Base-by-base conservation (phyloP, 306 rosid genomes). In the Purshia tridentata region DNA sequence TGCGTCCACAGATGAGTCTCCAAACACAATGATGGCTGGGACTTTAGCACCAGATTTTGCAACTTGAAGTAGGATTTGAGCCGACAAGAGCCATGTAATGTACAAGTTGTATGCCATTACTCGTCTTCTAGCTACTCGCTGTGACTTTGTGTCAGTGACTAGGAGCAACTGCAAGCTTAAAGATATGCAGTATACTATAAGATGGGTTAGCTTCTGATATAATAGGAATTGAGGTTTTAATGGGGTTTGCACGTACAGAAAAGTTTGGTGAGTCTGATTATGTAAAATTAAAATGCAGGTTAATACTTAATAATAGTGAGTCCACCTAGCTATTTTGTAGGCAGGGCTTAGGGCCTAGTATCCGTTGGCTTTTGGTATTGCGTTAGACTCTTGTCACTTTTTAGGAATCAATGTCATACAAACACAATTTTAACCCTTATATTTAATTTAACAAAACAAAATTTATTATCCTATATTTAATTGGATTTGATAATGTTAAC, bases 11-110 rank as follows among this genome's bases (percentile, higher is more conserved):
- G 89, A 3, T 2, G 89, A 85, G 60, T 85, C 89, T 56, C 89
- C 89, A 54, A 85, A 85, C 23, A 85, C 89, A 14, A 82, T 77
- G 11, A 85, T 50, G n/a, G 89, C 87, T 2, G 89, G 85, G 64
- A 86, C 71, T 20, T 71, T 74, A 3, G 76, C 68, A 64, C 20
- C 65, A 44, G 9, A 40, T 59, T 35, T 60, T 20, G 84, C 41
- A 9, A 63, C 58, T 18, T 55, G 63, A 6, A 72, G 61, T 20
- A 63, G 55, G 29, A 65, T 37, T 60, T 22, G 59, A 15, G 69
- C 20, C 0, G 56, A 47, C 20, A 81, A 22, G 12, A 81, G 59
- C 76, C 78, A 65, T 58, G 84, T 23, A 51, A 49, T 37, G 80
- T 45, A 62, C 12, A 13, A 29, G 35, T 29, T 20, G 70, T 35